Percentiles rank a stretch among this genome's conserved stretches.
Evolutionary conservation across 2,329 filamentous ascomycete genomes (phyloP).

Genomic region (Fusarium phyllophilum): DNA sequence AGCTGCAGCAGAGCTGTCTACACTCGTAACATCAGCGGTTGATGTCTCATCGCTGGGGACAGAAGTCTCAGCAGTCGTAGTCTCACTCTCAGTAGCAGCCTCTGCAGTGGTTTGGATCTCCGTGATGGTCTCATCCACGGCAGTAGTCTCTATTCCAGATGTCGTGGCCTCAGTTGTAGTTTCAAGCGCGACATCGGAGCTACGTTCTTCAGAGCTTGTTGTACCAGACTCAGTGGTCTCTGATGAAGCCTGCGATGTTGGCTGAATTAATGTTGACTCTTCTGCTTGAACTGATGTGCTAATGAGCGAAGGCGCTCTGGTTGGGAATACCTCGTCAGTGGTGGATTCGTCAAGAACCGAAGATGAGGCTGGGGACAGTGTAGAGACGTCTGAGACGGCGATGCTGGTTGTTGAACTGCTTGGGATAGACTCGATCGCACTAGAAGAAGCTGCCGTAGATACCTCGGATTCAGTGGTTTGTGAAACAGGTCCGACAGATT

Average conservation of each 20-base stretch:
- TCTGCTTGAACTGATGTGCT: neutral
- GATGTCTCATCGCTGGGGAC: too few relatives aligned
- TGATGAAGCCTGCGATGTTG: neutral
- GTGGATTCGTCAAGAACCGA: neutral
- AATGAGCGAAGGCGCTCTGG: accelerated
- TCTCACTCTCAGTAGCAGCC: neutral
- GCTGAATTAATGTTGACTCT: neutral
- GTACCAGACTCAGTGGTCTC: neutral
- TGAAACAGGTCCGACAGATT: neutral
- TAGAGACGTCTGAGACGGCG: neutral
- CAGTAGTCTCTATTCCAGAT: neutral
- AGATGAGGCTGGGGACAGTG: neutral
- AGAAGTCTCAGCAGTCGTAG: neutral
- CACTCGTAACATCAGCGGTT: neutral
- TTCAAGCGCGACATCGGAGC: neutral
- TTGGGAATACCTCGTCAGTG: neutral
- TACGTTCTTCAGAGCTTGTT: too few relatives aligned
- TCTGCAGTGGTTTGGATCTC: neutral
- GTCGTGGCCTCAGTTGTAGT: neutral
- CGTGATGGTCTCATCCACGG: neutral
- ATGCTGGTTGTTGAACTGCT: neutral
- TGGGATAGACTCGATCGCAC: neutral
- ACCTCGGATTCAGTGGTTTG: neutral
- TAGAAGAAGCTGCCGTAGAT: neutral
- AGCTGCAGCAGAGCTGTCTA: neutral